Evolutionary conservation across 495 filamentous ascomycete species (phyloP), one percentile per base, ranked within the genome.

Genomic region (Xylaria sp.): DNA sequence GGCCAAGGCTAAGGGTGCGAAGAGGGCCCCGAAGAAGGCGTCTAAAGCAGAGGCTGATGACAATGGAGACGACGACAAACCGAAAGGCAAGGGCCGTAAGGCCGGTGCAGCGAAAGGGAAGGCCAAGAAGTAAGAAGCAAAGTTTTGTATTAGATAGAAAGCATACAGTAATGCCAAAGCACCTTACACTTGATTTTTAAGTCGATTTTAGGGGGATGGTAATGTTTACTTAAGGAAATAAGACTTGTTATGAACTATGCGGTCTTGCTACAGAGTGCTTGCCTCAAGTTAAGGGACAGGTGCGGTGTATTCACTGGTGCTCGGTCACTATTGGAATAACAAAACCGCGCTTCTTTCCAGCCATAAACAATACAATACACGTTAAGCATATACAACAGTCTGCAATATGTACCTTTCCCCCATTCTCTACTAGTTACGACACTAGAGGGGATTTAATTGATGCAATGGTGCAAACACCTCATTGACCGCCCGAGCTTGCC

Each of bases 1-100:
- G 85, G 83, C 84, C 57, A 88, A 86, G 76, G 72, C 76, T 33
- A 88, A 86, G 76, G 72, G 76, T 33, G 77, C 81, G n/a, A 78
- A 80, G 52, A 88, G 84, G 73, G 92, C 89, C 71, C 81, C 80
- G 29, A 70, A 78, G 64, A 93, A 92, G 83, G 79, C 80, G 57
- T 80, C 83, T 1, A 86, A 86, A 72, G 88, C 87, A 61, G 82
- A 81, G 5, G 82, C 75, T 26, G 78, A 77, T 44, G 81, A 81
- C 26, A 80, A 80, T 33, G 86, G 88, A 15, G 80, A 78, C 44
- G 82, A 83, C 12, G 84, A 84, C 52, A 87, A 88, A 75, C 86
- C 87, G 74, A 88, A 89, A 75, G 72, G 77, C 19, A 87, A 85
- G 58, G 80, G 79, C 74, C 79, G 76, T 14, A 82, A 79, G 53